Evolutionary conservation across 345 rosid genomes (phyloP), one percentile per base, ranked within the genome.

Genomic region (Salix arbutifolia): DNA sequence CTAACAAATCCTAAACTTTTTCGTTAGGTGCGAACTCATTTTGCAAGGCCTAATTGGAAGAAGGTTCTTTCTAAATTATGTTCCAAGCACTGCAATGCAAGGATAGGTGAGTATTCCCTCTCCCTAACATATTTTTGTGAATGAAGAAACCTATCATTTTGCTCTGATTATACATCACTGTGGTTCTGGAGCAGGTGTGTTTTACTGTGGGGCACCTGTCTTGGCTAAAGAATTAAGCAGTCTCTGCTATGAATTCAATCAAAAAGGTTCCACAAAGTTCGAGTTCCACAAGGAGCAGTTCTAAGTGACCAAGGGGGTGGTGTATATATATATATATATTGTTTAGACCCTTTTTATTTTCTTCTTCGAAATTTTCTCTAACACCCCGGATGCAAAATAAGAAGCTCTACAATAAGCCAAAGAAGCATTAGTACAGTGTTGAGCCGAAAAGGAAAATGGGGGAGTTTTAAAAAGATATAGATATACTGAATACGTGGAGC

Each of bases 281-380:
- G 99, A 96, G 72, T 96, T 96, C 85, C 99, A 93, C 90, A 96
- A 96, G 72, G 99, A 96, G 82, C 95, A 93, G 70, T 96, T 96
- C 88, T 96, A 78, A 77, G 73, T 16, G 46, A 33, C 19, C 26
- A 26, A 26, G 26, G 60, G 25, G 37, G 3, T 5, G 35, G 30
- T 25, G 68, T 53, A 69, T 50, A 18, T 28, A 28, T 28, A n/a
- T n/a, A n/a, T 50, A 18, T 19, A 53, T 21, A 53, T 21, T 3
- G 23, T 8, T 9, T 56, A 1, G 11, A 58, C 14, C 6, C 74
- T 25, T 30, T 50, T 21, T 5, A 33, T 33, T 5, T 17, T 46
- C 28, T 31, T n/a, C 35, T 31, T 6, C 25, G 26, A 21, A 13
- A 23, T 58, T 18, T 28, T 1, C 35, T 62, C 58, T 12, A 4